Percentiles rank a stretch among this genome's conserved stretches.
Evolutionary conservation across 2,329 filamentous ascomycete species (phyloP).

Genomic region (Chrysosporium keratinophilum): DNA sequence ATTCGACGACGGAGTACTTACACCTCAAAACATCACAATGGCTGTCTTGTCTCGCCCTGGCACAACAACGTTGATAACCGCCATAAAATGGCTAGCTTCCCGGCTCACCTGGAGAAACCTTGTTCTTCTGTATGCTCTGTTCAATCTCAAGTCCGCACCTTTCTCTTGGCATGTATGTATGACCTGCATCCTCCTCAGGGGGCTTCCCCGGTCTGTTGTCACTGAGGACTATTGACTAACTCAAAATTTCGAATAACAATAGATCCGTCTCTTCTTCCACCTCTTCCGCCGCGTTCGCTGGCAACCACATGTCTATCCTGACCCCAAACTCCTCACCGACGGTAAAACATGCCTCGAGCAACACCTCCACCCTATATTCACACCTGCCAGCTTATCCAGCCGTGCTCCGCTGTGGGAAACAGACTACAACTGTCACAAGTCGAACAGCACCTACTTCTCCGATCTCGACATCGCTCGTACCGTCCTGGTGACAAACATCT

Average conservation of each 20-base stretch:
- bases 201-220: background rate
- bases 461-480: conserved; percentile 77
- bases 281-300: conserved; percentile 47
- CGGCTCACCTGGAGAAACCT: conserved; percentile 26
- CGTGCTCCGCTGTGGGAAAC: conserved; percentile 64
- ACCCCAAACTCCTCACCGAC: conserved; percentile 27
- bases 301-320: conserved; percentile 41
- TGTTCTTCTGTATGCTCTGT: conserved; percentile 45
- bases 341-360: conserved; percentile 17
- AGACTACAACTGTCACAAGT: conserved; percentile 79
- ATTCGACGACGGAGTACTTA: background rate
- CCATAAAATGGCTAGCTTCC: conserved; percentile 1
- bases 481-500: conserved; percentile 62
- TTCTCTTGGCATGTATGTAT: conserved; percentile 62
- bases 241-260: background rate
- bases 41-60: background rate
- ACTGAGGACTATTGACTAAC: background rate
- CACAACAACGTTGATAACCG: background rate
- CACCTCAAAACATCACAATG: background rate
- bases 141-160: conserved; percentile 65
- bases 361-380: conserved; percentile 56
- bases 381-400: conserved; percentile 56
- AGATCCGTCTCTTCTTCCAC: conserved; percentile 51
- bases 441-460: conserved; percentile 74
- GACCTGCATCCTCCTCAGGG: background rate